Percentiles rank a stretch among this genome's conserved stretches.
Conservation (phyloP, 139 green algal species). For the Coccomyxa sp. region DNA sequence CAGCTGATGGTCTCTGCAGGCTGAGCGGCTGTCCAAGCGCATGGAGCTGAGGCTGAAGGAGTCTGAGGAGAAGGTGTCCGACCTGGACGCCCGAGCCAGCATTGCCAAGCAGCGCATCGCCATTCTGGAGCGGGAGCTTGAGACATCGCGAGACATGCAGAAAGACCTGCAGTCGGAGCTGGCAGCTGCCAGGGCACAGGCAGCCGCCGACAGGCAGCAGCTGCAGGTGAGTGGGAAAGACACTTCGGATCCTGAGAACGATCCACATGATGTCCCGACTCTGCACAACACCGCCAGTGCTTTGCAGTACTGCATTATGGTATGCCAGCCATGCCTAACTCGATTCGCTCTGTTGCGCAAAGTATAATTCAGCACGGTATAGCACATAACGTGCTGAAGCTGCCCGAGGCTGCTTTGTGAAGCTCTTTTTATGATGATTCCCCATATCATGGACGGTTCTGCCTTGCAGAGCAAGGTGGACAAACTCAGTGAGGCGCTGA, state of each 20-base stretch:
- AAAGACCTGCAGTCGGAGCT: neutral
- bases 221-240: neutral
- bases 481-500: neutral
- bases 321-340: neutral
- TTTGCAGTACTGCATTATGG: neutral
- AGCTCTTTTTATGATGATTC: too few species aligned
- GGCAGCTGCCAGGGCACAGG: neutral
- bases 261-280: neutral
- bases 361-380: too few species aligned
- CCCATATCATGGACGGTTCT: too few species aligned
- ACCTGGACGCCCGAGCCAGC: neutral
- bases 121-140: constrained; percentile 5
- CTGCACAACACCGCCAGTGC: neutral
- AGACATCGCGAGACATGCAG: neutral
- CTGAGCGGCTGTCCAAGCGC: neutral
- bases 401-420: too few species aligned
- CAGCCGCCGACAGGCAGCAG: neutral
- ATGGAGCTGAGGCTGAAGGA: neutral
- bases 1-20: neutral
- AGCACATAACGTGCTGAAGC: too few species aligned
- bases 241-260: neutral
- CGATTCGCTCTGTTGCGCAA: neutral
- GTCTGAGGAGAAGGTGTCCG: neutral
- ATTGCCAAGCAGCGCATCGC: constrained; percentile 4
- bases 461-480: neutral